These are phyloP conservation scores for Magnusiomyces paraingens DNA, from an alignment of 1,139 yeast species.

Conservation along the genomic window DNA sequence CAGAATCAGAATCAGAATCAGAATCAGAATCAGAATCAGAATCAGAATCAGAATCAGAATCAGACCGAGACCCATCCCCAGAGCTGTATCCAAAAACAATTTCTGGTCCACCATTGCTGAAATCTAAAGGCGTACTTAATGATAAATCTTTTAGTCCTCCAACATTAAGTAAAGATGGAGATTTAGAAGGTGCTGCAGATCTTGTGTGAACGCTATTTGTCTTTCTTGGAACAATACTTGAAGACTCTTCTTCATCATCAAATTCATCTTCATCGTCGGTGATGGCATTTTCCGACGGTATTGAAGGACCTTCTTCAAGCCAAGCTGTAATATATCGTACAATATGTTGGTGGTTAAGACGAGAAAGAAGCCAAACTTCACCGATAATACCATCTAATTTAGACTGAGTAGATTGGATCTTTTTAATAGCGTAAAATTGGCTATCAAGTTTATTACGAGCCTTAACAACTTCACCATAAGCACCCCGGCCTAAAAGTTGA, in stretches of 20 bases:
- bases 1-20: background rate
- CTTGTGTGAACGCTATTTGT: background rate
- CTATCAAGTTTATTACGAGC: slow-evolving; percentile 93
- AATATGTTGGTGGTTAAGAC: slow-evolving; percentile 90
- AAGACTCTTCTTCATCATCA: slow-evolving; percentile 9
- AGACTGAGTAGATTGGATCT: slow-evolving; percentile 75
- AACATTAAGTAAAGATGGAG: background rate
- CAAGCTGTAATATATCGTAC: slow-evolving; percentile 96
- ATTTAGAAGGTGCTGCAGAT: background rate
- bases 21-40: background rate
- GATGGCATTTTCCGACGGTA: slow-evolving; percentile 29
- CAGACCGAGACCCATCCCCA: slow-evolving; percentile 19
- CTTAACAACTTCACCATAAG: slow-evolving; percentile 94
- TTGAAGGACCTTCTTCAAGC: slow-evolving; percentile 63
- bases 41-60: slow-evolving; percentile 7
- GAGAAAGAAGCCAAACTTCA: slow-evolving; percentile 85
- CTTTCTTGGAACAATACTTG: background rate
- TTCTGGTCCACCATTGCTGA: slow-evolving; percentile 24
- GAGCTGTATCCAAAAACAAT: slow-evolving; percentile 28
- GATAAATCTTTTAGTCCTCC: background rate
- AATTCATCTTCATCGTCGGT: slow-evolving; percentile 20
- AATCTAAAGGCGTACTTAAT: slow-evolving; percentile 4
- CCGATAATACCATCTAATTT: slow-evolving; percentile 74
- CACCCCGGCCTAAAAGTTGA: slow-evolving; percentile 89
- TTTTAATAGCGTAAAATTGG: slow-evolving; percentile 88